Conservation (phyloP, 768 basidiomycete species). For the Coprinopsis strossmayeri region DNA sequence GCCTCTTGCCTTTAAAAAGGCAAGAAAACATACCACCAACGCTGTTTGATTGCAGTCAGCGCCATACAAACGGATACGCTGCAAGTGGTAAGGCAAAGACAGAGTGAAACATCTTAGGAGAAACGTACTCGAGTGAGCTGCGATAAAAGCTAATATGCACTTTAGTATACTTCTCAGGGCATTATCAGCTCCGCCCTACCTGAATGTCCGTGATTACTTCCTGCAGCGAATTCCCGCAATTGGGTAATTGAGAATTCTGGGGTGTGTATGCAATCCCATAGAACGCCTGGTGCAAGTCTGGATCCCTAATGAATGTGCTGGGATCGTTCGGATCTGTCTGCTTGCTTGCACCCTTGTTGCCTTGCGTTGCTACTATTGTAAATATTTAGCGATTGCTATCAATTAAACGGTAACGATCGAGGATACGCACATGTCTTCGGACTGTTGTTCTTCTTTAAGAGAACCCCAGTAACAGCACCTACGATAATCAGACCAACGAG, state of each 20-base stretch:
- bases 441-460: constrained; percentile 39
- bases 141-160: constrained; percentile 55
- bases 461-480: constrained; percentile 48
- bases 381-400: no score
- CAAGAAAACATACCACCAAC: constrained; percentile 46
- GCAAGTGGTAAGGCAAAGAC: constrained; percentile 6
- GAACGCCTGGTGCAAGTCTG: constrained; percentile 64
- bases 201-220: constrained; percentile 68
- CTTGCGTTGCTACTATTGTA: not conserved
- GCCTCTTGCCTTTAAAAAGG: not conserved
- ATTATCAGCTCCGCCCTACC: constrained; percentile 27
- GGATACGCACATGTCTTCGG: constrained; percentile 16
- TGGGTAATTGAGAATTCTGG: constrained; percentile 58
- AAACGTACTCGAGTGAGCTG: constrained; percentile 63
- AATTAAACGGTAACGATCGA: not conserved
- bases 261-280: constrained; percentile 90
- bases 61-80: constrained; percentile 79
- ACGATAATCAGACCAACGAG: constrained; percentile 37
- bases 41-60: constrained; percentile 82
- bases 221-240: constrained; percentile 50
- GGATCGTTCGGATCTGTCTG: constrained; percentile 56
- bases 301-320: constrained; percentile 67
- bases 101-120: not conserved
- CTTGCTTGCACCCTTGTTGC: constrained; percentile 14
- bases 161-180: constrained; percentile 9